These are phyloP conservation scores for Hydrangea macrophylla DNA, from an alignment of 148 eudicot genomes.

Conservation along the genomic window DNA sequence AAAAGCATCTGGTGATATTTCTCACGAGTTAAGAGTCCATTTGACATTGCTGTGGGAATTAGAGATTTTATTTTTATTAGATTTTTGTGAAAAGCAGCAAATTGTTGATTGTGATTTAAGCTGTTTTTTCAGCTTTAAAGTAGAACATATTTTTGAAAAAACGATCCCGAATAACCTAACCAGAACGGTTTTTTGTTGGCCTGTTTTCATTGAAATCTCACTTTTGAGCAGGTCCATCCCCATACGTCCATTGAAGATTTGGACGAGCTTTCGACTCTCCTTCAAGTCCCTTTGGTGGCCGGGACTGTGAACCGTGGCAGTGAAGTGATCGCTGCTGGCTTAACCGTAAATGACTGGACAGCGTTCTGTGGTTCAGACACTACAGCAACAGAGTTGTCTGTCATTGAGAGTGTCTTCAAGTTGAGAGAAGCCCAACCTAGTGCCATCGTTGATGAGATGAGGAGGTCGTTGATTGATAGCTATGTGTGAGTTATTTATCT, in stretches of 20 bases:
- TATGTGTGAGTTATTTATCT: constrained; percentile 35
- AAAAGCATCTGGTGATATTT: background rate
- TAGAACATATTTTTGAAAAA: no score
- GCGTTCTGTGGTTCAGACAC: constrained; percentile 79
- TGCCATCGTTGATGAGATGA: constrained; percentile 54
- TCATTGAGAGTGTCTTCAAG: constrained; percentile 77
- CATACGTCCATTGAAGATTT: constrained; percentile 77
- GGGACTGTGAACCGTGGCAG: constrained; percentile 84
- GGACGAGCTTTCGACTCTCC: constrained; percentile 83
- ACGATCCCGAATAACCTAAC: no score
- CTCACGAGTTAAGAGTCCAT: no score
- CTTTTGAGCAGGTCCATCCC: constrained; percentile 56
- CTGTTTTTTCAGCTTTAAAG: no score
- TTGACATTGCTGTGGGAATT: no score
- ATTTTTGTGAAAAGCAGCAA: no score
- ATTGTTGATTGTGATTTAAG: no score
- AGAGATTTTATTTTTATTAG: no score
- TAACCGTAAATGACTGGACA: constrained; percentile 78
- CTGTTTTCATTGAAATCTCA: background rate
- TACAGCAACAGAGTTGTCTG: constrained; percentile 68
- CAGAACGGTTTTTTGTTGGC: background rate
- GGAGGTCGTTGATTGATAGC: constrained; percentile 64
- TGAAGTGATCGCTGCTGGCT: constrained; percentile 70
- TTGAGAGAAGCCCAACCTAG: constrained; percentile 58
- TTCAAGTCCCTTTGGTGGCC: constrained; percentile 77